These are phyloP conservation scores for Colletotrichum ledebouriae DNA, from an alignment of 2,329 filamentous ascomycete species.

Conservation along the genomic window DNA sequence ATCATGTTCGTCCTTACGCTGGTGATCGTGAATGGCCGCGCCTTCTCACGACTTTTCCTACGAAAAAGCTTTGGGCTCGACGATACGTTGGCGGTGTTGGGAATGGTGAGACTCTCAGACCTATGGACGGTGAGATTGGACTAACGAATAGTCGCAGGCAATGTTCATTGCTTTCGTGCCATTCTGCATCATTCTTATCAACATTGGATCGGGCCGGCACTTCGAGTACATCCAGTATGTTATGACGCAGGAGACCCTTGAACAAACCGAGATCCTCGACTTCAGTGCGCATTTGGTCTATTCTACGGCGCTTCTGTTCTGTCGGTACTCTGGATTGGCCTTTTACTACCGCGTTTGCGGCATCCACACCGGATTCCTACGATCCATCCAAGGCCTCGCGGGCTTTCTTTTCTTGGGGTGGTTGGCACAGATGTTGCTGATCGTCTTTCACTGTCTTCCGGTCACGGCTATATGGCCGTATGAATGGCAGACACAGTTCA, in stretches of 20 bases:
- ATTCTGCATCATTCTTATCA: conserved; percentile 59
- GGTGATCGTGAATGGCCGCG: conserved; percentile 52
- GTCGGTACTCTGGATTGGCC: conserved; percentile 64
- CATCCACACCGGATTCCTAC: conserved; percentile 52
- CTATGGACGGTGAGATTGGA: too few species aligned
- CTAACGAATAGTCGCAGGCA: neutral
- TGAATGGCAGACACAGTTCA: conserved; percentile 57
- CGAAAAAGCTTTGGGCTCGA: conserved; percentile 55
- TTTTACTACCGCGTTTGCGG: conserved; percentile 63
- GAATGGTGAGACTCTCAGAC: conserved; percentile 49
- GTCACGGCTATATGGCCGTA: conserved; percentile 67
- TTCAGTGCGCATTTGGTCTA: conserved; percentile 66
- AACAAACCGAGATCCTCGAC: conserved; percentile 61
- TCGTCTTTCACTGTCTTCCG: conserved; percentile 65
- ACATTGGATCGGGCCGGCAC: conserved; percentile 62
- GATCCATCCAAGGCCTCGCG: conserved; percentile 53
- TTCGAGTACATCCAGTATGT: conserved; percentile 62
- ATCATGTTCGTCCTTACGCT: conserved; percentile 53
- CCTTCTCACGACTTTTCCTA: conserved; percentile 53
- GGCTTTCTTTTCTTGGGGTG: conserved; percentile 57
- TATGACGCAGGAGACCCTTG: conserved; percentile 55
- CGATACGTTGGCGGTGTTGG: conserved; percentile 53
- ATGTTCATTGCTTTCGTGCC: conserved; percentile 58
- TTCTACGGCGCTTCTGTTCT: conserved; percentile 62
- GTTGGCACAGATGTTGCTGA: conserved; percentile 62